Base-by-base conservation (phyloP, 768 basidiomycete species). In the Lenzites betulinus region DNA sequence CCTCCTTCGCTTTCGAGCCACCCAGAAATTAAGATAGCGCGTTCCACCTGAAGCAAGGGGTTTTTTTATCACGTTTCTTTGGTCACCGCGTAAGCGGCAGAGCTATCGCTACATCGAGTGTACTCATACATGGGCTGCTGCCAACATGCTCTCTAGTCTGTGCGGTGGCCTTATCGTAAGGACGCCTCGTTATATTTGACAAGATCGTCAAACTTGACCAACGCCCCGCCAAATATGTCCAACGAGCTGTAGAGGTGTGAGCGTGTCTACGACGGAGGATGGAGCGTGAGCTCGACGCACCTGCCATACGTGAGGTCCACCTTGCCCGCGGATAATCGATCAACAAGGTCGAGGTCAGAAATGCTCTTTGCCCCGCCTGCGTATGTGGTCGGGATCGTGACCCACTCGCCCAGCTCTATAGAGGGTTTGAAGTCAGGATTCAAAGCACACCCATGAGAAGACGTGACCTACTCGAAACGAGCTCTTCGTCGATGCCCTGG, bases 341-440 rank as follows among this genome's bases (percentile, higher is more conserved):
- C 80, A 6, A 99, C 95, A 3, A 20, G 6, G 18, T n/a, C 36
- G 3, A 33, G 43, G 13, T 63, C 46, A 22, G 46, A 46, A 38
- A 54, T 8, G n/a, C 95, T 86, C 78, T 87, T 92, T 2, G 97
- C 97, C 12, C 97, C 97, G 2, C 97, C 97, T 0, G 97, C 97
- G 71, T 99, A 99, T 11, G 97, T 98, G 0, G 93, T 92, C 1
- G 95, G 93, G 63, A 98, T 90, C 1, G 74, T 81, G 15, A 88
- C 89, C 96, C 95, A 98, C 77, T 95, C 81, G 0, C 95, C 95
- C 0, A 98, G 83, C 58, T 81, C 95, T 98, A 54, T 8, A 12
- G 35, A 11, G 16, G 23, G 30, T 20, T n/a, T n/a, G n/a, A n/a
- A n/a, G n/a, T n/a, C n/a, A n/a, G n/a, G n/a, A n/a, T n/a, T n/a